Conservation (phyloP, 139 green algal genomes). For the Chloropicon primus region DNA sequence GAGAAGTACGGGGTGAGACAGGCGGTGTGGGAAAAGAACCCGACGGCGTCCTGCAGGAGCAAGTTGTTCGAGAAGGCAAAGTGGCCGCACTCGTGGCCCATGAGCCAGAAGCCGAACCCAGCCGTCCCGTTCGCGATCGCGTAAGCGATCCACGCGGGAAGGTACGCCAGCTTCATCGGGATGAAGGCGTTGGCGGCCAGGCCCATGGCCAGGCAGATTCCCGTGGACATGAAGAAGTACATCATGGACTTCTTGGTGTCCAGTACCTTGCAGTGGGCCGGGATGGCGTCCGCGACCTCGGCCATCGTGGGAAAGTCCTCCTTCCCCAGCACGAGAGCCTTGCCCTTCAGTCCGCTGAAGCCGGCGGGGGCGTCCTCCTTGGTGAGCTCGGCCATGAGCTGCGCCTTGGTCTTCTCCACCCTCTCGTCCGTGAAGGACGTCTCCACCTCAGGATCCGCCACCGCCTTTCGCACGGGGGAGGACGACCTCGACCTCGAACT, state of each 20-base stretch:
- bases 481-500: too few relatives aligned
- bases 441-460: background rate
- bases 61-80: background rate
- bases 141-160: background rate
- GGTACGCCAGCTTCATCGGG: background rate
- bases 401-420: background rate
- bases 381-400: background rate
- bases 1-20: background rate
- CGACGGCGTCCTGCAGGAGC: background rate
- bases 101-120: background rate
- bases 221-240: background rate
- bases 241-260: background rate
- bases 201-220: background rate
- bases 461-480: too few relatives aligned
- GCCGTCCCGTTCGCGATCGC: background rate
- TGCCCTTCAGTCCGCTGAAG: background rate
- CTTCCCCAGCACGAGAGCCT: background rate
- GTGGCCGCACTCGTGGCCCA: background rate
- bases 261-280: background rate
- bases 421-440: background rate
- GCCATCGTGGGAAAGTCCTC: background rate
- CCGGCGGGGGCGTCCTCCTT: background rate
- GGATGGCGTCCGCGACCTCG: background rate
- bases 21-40: background rate
- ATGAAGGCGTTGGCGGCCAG: background rate